phyloP scores from a whole-genome alignment of 345 rosid species.

The Camelina laxa region DNA sequence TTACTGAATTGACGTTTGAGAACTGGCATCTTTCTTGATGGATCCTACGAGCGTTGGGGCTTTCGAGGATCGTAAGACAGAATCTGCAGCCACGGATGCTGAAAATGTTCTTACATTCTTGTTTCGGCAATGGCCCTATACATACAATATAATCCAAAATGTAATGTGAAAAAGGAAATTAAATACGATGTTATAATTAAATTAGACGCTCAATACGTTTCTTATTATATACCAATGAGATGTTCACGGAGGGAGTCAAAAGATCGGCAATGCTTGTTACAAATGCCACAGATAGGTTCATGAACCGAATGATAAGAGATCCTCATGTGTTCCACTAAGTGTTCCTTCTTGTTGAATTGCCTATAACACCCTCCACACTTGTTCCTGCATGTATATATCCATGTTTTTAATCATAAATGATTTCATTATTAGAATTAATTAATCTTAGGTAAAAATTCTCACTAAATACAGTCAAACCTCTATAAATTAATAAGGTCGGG shows the following conservation, averaged over 20 bases:
- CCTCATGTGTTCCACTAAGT: constrained; percentile 90
- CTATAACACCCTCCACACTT: constrained; percentile 85
- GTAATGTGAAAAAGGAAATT: not conserved
- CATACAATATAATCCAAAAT: not conserved
- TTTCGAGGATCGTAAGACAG: constrained; percentile 65
- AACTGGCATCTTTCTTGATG: constrained; percentile 83
- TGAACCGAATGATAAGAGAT: constrained; percentile 74
- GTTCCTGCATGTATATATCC: constrained; percentile 52
- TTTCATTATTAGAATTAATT: not conserved
- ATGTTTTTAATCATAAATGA: not conserved
- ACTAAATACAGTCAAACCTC: no score
- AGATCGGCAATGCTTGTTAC: constrained; percentile 79
- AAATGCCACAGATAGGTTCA: constrained; percentile 77
- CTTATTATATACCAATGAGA: constrained; percentile 55
- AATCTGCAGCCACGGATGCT: constrained; percentile 67
- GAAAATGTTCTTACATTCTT: constrained; percentile 75
- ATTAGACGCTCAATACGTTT: not conserved
- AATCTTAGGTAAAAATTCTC: not conserved
- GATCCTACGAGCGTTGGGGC: constrained; percentile 56
- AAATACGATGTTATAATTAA: not conserved
- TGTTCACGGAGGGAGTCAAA: constrained; percentile 91
- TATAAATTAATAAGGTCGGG: no score
- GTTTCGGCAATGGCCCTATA: constrained; percentile 86
- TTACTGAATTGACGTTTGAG: constrained; percentile 48
- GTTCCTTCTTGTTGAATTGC: constrained; percentile 85